Percentiles rank a stretch among this genome's conserved stretches.
phyloP scores from a whole-genome alignment of 768 basidiomycete species.

The Trichaptum fuscoviolaceum region DNA sequence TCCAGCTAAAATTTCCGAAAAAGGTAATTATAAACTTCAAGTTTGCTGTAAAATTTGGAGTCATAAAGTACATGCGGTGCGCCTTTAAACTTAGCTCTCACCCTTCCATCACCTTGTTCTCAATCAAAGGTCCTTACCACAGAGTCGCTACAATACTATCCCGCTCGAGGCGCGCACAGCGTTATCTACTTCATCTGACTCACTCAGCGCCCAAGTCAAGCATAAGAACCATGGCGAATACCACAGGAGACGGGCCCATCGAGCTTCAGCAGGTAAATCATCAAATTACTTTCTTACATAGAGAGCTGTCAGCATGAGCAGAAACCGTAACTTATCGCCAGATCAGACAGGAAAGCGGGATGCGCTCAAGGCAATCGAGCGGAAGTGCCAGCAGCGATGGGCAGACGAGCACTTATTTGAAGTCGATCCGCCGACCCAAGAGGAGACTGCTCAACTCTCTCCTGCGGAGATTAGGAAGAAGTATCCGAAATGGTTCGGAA shows the following conservation, averaged over 20 bases:
- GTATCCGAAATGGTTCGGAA: slow-evolving; percentile 97
- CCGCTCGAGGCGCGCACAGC: not conserved
- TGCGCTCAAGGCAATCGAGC: slow-evolving; percentile 74
- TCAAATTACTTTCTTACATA: not conserved
- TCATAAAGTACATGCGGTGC: slow-evolving; percentile 21
- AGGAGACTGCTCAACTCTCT: slow-evolving; percentile 60
- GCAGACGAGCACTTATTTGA: slow-evolving; percentile 73
- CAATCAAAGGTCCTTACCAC: not conserved
- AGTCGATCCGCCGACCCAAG: slow-evolving; percentile 68
- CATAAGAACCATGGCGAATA: not conserved
- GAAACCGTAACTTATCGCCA: not conserved
- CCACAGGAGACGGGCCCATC: slow-evolving; percentile 14
- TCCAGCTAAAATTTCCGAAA: not conserved
- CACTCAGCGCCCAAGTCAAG: not conserved
- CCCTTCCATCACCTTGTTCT: not conserved
- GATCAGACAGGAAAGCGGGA: slow-evolving; percentile 90
- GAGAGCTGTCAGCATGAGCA: not conserved
- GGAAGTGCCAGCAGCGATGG: slow-evolving; percentile 83
- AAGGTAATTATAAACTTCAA: not conserved
- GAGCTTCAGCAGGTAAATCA: slow-evolving; percentile 16
- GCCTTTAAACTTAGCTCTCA: not conserved
- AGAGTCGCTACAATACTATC: not conserved
- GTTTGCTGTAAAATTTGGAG: not conserved
- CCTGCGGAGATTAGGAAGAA: slow-evolving; percentile 61
- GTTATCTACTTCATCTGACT: not conserved